A percentile compares a stretch with the other conserved stretches of the same genome.
Evolutionary conservation across 2,329 filamentous ascomycete genomes (phyloP).

Genomic region (Lecanicillium sp.): DNA sequence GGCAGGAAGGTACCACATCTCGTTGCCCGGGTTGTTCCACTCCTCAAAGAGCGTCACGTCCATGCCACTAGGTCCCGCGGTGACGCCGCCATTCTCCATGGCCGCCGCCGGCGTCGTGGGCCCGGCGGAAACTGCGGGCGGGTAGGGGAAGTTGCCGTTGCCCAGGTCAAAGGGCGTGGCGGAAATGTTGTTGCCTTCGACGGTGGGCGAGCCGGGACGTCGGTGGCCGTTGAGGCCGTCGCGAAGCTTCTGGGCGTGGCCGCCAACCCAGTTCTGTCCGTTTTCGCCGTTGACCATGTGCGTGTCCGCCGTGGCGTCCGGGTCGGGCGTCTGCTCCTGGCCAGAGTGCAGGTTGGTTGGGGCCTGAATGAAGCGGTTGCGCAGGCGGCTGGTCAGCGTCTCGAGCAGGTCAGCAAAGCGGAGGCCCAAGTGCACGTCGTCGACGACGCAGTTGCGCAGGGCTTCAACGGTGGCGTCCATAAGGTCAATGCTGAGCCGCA

Average conservation of each 20-base stretch:
- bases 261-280: constrained; percentile 18
- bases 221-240: constrained; percentile 31
- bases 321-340: constrained; percentile 33
- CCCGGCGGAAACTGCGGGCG: constrained; percentile 40
- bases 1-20: constrained; percentile 61
- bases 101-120: constrained; percentile 40
- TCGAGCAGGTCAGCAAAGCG: constrained; percentile 78
- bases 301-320: constrained; percentile 21
- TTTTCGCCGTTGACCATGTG: too few species aligned
- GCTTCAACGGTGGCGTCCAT: constrained; percentile 70
- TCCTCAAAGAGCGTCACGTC: constrained; percentile 42
- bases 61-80: constrained; percentile 15
- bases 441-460: constrained; percentile 69
- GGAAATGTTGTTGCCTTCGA: constrained; percentile 46
- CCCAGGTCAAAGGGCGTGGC: constrained; percentile 56
- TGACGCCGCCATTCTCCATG: constrained; percentile 17
- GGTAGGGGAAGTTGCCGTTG: constrained; percentile 46
- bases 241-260: constrained; percentile 31
- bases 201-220: constrained; percentile 23
- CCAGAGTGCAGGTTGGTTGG: constrained; percentile 38
- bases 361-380: constrained; percentile 65
- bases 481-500: constrained; percentile 65
- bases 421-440: constrained; percentile 79
- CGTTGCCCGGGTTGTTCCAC: constrained; percentile 47
- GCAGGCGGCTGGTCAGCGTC: constrained; percentile 65